phyloP scores from a whole-genome alignment of 2,329 filamentous ascomycete species.

The Fusarium fracticaudum region DNA sequence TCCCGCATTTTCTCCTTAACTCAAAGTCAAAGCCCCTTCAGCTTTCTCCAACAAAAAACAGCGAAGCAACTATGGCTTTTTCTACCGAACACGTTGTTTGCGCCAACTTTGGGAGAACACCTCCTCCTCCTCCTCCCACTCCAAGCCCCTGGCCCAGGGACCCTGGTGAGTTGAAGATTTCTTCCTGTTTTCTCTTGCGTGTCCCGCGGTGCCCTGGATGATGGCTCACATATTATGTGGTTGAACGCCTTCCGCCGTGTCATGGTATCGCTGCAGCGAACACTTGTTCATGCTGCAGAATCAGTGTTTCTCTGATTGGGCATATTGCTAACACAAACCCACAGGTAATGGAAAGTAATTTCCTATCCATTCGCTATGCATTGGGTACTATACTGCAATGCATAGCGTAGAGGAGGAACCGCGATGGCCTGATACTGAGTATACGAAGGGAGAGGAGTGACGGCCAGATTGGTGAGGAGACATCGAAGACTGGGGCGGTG shows the following conservation, averaged over 20 bases:
- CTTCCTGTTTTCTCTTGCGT: not conserved
- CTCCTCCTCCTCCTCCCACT: constrained; percentile 12
- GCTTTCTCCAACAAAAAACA: not conserved
- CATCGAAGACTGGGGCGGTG: not conserved
- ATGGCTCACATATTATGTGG: not conserved
- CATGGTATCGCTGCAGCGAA: constrained; percentile 15
- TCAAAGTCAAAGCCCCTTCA: not conserved
- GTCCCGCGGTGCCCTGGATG: not conserved
- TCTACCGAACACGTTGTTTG: not conserved
- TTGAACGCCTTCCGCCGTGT: constrained; percentile 7
- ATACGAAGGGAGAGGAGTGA: not conserved
- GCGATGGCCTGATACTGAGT: not conserved
- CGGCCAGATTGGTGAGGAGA: not conserved
- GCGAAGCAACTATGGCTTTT: constrained; percentile 16
- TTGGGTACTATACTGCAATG: not conserved
- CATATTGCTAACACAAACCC: constrained; percentile 4
- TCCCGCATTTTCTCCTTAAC: not conserved
- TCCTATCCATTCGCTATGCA: not conserved
- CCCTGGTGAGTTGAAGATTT: constrained; percentile 6
- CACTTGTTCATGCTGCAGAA: constrained; percentile 6
- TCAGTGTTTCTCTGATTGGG: constrained; percentile 3
- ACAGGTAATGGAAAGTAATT: constrained; percentile 20
- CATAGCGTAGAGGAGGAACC: not conserved
- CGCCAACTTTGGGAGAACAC: constrained; percentile 5
- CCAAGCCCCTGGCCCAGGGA: constrained; percentile 20